Base-by-base conservation (phyloP, 2,329 filamentous ascomycete species). In the Tolypocladium ovalisporum region DNA sequence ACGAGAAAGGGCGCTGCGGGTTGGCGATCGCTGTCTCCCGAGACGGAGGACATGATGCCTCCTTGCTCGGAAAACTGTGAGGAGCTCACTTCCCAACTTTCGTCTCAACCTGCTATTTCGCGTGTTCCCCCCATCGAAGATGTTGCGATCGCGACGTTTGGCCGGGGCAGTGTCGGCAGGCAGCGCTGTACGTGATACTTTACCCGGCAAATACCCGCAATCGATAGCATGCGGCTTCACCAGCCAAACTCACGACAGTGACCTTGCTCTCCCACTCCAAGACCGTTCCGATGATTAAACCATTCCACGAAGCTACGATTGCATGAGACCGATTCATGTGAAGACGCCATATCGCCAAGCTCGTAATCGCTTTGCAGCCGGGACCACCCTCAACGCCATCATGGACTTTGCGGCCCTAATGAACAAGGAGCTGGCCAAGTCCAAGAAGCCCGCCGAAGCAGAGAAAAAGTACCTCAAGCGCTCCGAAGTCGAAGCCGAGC, bases 361-460 rank as follows among this genome's bases (percentile, higher is more conserved):
- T 12, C 22, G 3, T 4, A 51, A 29, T 7, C 17, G n/a, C 32
- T 32, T 19, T 24, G 29, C 53, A 39, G 17, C 22, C 4, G 17
- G 35, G 39, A 55, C 35, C 10, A 27, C 34, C 9, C 40, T 32
- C 61, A 39, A 36, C 47, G 17, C 39, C 68, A 78, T 60, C 63
- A 99, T 99, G 94, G 92, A 99, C 73, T 99, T 99, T 77, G 91
- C 91, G 60, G 84, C 90, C 39, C 78, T 99, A 53, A 96, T 99
- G 90, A 85, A 89, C 67, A 88, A 90, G 69, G 91, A 96, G 73
- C 94, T 99, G 67, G 84, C 89, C 66, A 95, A 94, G 72, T 80
- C 86, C 64, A 90, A 90, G 71, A 74, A 80, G 56, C 63, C 73
- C 47, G 63, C 74, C 47, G 64, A 74, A 55, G 61, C 75, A 19